Percentiles rank a stretch among this genome's conserved stretches.
These are phyloP conservation scores for Jaminaea rosea DNA, from an alignment of 1,284 basidiomycete species.

Conservation along the genomic window DNA sequence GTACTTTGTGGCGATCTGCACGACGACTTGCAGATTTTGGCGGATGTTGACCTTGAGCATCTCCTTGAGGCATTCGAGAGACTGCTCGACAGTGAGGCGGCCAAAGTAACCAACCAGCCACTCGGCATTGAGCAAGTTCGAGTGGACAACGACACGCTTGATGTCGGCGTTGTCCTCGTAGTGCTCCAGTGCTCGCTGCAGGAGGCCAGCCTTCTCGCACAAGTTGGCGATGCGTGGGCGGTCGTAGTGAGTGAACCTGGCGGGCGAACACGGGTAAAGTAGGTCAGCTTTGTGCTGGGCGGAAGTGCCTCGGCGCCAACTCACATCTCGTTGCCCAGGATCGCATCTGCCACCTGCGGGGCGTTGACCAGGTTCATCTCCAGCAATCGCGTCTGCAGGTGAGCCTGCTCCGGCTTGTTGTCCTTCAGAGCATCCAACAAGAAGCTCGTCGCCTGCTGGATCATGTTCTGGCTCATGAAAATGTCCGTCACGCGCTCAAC, in stretches of 20 bases:
- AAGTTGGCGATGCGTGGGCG: conserved; percentile 92
- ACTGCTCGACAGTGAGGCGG: conserved; percentile 94
- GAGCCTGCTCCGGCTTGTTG: conserved; percentile 94
- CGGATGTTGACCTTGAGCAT: conserved; percentile 96
- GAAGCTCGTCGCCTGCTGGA: conserved; percentile 98
- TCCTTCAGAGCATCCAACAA: conserved; percentile 97
- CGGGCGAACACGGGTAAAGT: no score
- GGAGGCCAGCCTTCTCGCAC: conserved; percentile 92
- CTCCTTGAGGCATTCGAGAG: conserved; percentile 89
- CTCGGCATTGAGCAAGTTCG: conserved; percentile 74
- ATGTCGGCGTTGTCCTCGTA: conserved; percentile 95
- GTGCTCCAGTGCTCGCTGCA: conserved; percentile 93
- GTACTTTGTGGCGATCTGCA: conserved; percentile 98
- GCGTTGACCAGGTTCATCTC: conserved; percentile 98
- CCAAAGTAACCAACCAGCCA: conserved; percentile 99
- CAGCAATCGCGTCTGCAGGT: conserved; percentile 86
- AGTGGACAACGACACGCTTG: conserved; percentile 94
- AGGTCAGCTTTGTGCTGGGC: no score
- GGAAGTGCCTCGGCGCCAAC: no score
- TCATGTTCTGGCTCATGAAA: conserved; percentile 99
- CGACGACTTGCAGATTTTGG: conserved; percentile 91
- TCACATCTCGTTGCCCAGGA: conserved; percentile 98
- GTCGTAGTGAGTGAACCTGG: conserved; percentile 96
- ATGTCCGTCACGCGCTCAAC: conserved; percentile 72
- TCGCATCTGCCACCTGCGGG: conserved; percentile 97